Conservation (phyloP, 129 eudicot species). For the Rutidosis leptorrhynchoides region DNA sequence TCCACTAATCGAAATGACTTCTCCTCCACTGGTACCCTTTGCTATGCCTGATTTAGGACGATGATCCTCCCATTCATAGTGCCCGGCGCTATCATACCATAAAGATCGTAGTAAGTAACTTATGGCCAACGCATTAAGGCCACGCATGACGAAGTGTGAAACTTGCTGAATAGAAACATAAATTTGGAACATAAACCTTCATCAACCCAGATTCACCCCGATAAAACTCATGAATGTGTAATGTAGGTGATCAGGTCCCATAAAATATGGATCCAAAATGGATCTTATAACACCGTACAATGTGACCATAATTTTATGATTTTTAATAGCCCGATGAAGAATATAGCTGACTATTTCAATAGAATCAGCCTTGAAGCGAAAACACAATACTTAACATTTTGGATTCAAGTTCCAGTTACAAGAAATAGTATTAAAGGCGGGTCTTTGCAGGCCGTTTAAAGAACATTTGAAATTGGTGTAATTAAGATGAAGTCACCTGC, state of each 20-base stretch:
- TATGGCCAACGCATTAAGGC: background rate
- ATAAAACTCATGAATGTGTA: background rate
- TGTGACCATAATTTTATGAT: background rate
- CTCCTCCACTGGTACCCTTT: conserved; percentile 93
- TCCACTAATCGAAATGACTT: conserved; percentile 91
- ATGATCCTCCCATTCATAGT: conserved; percentile 92
- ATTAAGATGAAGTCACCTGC: conserved; percentile 49
- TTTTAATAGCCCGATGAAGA: background rate
- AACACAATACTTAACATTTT: background rate
- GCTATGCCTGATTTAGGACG: conserved; percentile 88
- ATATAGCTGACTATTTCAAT: background rate
- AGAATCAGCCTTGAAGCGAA: background rate
- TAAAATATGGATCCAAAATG: background rate
- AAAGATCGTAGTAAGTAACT: background rate
- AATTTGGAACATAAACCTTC: background rate
- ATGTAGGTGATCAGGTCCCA: background rate
- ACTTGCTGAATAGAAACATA: background rate
- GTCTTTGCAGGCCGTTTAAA: background rate
- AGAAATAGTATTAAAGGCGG: background rate
- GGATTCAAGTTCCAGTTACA: background rate
- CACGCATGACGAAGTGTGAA: background rate
- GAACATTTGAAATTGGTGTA: background rate
- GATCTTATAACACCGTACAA: background rate
- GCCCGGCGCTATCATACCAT: conserved; percentile 50
- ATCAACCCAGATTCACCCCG: background rate